Base-by-base conservation (phyloP, 1,139 yeast species). In the Scheffersomyces parashehatae region DNA sequence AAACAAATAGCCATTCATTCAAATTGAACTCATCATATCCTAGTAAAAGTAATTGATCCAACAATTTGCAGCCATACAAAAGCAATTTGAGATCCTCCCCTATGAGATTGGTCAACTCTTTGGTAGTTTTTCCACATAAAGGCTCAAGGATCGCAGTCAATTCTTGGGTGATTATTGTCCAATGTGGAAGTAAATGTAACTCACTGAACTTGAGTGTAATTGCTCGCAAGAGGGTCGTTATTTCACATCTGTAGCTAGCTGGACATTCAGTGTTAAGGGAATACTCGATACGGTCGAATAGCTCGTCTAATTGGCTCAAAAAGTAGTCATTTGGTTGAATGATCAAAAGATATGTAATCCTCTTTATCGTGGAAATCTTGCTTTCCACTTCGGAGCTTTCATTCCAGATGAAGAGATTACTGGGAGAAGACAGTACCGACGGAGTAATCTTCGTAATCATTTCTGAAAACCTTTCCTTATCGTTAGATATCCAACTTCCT, bases 1-100 rank as follows among this genome's bases (percentile, higher is more conserved):
- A 77, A 11, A 91, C 78, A 61, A 89, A 93, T 1, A 91, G 69
- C 98, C 98, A 93, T 55, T 88, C 93, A 52, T 80, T 75, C 52
- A 86, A 64, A 55, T 83, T 85, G 63, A 93, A 91, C 42, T 89
- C 96, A 57, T 90, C 97, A 41, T 75, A 75, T 34, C 83, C 79
- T 41, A 89, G 56, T 8, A 86, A 70, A 20, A 91, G 62, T 24
- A 90, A 60, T 35, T 86, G 76, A 60, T 93, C 99, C 38, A 93
- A 68, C 16, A 93, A 69, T 60, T 90, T 91, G 56, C 90, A 85
- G 0, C 85, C 86, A 43, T 79, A 77, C 32, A 85, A 67, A 1
- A 79, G 54, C 29, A 77, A 59, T 28, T 62, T 59, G n/a, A 75
- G 56, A 36, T 79, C 78, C 5, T 76, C 69, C 2, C 63, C 62